A percentile compares a stretch with the other conserved stretches of the same genome.
These are phyloP conservation scores for Dryas integrifolia DNA, from an alignment of 331 rosid species.

Conservation along the genomic window DNA sequence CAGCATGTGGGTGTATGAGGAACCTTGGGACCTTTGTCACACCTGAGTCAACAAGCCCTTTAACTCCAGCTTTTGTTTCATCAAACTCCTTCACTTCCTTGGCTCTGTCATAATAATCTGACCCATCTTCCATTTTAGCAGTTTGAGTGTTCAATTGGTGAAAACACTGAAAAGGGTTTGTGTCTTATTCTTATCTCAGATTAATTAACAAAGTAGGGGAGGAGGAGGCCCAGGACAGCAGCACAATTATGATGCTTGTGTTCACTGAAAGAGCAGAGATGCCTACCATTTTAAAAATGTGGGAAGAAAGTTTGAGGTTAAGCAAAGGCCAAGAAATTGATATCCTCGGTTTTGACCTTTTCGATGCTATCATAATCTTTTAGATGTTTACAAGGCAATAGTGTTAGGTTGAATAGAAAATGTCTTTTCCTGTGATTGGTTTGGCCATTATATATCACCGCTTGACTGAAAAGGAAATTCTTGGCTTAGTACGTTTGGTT, in stretches of 20 bases:
- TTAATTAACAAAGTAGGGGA: background rate
- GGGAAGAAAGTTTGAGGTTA: constrained; percentile 11
- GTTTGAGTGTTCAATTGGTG: background rate
- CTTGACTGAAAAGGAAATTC: background rate
- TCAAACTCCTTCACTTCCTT: constrained; percentile 66
- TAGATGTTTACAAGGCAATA: background rate
- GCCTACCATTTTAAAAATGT: constrained; percentile 14
- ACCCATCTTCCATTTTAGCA: constrained; percentile 17
- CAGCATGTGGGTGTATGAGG: constrained; percentile 45
- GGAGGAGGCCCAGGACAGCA: background rate
- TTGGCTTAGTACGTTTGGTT: background rate
- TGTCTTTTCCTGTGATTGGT: constrained; percentile 11
- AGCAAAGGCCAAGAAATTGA: constrained; percentile 33
- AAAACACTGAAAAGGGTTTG: background rate
- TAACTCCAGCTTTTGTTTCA: constrained; percentile 69
- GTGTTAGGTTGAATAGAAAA: constrained; percentile 9
- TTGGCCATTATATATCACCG: background rate
- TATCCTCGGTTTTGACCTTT: constrained; percentile 35
- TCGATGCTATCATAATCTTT: background rate
- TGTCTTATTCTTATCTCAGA: background rate
- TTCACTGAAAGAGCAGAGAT: background rate
- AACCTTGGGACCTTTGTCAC: constrained; percentile 54
- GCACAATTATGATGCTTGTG: too few relatives aligned
- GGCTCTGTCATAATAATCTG: constrained; percentile 45
- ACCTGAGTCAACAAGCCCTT: constrained; percentile 64